Evolutionary conservation across 345 rosid genomes (phyloP).

Genomic region (Kernera saxatilis): DNA sequence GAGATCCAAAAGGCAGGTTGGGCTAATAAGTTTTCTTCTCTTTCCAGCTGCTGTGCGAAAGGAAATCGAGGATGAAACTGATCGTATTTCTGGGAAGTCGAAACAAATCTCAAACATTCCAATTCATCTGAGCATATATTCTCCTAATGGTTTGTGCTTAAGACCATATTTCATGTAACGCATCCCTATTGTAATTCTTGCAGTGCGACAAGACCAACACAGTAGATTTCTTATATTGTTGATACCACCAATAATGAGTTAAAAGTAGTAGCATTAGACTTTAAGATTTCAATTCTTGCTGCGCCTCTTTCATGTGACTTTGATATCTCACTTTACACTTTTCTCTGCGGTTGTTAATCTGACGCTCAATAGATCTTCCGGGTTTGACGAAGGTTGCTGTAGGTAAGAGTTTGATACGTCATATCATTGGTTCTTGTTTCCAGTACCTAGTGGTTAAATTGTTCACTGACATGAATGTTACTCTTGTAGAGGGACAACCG

Average conservation of each 20-base stretch:
- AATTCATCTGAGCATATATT: constrained; percentile 61
- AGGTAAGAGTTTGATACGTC: constrained; percentile 46
- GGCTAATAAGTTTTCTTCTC: constrained; percentile 14
- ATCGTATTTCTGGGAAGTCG: constrained; percentile 60
- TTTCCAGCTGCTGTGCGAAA: constrained; percentile 55
- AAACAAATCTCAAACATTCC: constrained; percentile 62
- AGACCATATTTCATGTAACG: neutral
- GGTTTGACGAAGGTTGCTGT: constrained; percentile 99
- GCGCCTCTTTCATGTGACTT: neutral
- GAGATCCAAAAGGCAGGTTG: neutral
- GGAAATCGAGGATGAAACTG: constrained; percentile 65
- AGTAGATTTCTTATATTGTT: neutral
- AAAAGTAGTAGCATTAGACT: neutral
- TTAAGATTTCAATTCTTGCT: no score
- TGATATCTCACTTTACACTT: constrained; percentile 7
- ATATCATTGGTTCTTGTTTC: constrained; percentile 31
- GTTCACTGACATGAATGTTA: constrained; percentile 16
- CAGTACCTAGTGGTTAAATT: neutral
- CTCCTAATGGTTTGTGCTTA: constrained; percentile 70
- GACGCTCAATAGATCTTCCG: constrained; percentile 97
- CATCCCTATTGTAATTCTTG: neutral
- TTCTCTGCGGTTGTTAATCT: constrained; percentile 78
- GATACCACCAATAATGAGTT: neutral
- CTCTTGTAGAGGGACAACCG: constrained; percentile 82
- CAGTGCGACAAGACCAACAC: neutral